phyloP scores from a whole-genome alignment of 768 basidiomycete genomes.

The Filobasidium floriforme region DNA sequence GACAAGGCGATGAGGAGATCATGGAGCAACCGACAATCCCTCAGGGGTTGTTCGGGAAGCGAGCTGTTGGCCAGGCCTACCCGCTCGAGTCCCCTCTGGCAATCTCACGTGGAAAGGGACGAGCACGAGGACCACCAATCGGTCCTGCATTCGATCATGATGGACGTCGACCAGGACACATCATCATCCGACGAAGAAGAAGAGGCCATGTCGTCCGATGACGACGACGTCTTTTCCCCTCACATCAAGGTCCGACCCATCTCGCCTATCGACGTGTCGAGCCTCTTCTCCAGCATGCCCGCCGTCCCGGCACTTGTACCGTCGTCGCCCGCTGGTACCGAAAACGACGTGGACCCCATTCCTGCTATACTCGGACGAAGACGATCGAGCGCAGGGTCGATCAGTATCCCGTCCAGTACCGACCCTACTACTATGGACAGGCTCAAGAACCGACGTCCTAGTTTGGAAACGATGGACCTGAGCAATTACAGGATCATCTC shows the following conservation, averaged over 20 bases:
- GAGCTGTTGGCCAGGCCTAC: neutral
- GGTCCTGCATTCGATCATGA: too few relatives aligned
- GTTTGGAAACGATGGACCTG: conserved; percentile 1
- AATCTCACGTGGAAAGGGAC: neutral
- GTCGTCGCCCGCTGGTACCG: neutral
- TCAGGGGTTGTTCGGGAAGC: conserved; percentile 3
- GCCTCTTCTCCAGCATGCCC: neutral
- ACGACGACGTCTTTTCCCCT: conserved; percentile 6
- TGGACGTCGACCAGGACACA: conserved; percentile 4
- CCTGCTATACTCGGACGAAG: neutral
- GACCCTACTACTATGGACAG: neutral
- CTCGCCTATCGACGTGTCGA: conserved; percentile 5
- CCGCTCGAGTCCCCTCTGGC: neutral
- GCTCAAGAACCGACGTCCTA: conserved; percentile 3
- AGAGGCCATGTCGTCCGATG: neutral
- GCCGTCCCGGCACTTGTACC: neutral
- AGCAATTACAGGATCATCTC: conserved; percentile 5
- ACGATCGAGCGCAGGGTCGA: neutral
- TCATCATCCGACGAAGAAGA: conserved; percentile 1
- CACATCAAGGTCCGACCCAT: conserved; percentile 13
- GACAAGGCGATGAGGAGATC: conserved; percentile 35
- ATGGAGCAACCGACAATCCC: conserved; percentile 25
- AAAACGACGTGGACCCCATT: neutral
- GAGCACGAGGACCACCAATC: conserved; percentile 6
- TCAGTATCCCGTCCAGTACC: neutral